phyloP scores from a whole-genome alignment of 169 alveolate species.

The Neospora caninum region DNA sequence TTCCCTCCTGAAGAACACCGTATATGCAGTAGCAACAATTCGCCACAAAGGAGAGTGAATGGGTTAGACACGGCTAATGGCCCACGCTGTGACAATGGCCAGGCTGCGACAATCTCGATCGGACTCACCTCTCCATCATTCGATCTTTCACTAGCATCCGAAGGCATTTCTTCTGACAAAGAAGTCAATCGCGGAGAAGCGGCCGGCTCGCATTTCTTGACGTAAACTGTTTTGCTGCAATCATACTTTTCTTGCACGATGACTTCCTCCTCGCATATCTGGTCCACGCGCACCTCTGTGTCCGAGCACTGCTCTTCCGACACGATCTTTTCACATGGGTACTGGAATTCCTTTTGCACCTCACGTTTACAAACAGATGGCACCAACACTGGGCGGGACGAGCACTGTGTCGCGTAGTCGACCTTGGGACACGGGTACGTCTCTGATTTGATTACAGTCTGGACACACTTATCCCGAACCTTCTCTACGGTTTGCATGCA shows the following conservation, averaged over 20 bases:
- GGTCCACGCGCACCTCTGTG: not conserved
- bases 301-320: slow-evolving; percentile 29
- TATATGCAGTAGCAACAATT: no score
- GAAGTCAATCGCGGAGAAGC: not conserved
- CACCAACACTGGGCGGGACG: not conserved
- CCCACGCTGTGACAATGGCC: no score
- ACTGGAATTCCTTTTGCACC: slow-evolving; percentile 22
- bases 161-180: not conserved
- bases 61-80: no score
- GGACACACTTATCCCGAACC: not conserved
- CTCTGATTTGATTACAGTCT: slow-evolving; percentile 19
- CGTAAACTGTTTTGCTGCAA: slow-evolving; percentile 30
- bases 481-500: not conserved
- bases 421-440: slow-evolving; percentile 30
- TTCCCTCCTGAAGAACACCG: not conserved
- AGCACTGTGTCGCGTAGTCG: slow-evolving; percentile 29
- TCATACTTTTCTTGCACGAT: slow-evolving; percentile 20
- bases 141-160: not conserved
- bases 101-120: not conserved
- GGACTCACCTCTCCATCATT: not conserved
- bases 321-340: slow-evolving; percentile 5
- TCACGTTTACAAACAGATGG: slow-evolving; percentile 26
- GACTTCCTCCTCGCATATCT: slow-evolving; percentile 33
- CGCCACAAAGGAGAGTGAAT: no score
- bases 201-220: slow-evolving; percentile 39